phyloP scores from a whole-genome alignment of 495 filamentous ascomycete species.

The Elaphomyces granulatus region DNA sequence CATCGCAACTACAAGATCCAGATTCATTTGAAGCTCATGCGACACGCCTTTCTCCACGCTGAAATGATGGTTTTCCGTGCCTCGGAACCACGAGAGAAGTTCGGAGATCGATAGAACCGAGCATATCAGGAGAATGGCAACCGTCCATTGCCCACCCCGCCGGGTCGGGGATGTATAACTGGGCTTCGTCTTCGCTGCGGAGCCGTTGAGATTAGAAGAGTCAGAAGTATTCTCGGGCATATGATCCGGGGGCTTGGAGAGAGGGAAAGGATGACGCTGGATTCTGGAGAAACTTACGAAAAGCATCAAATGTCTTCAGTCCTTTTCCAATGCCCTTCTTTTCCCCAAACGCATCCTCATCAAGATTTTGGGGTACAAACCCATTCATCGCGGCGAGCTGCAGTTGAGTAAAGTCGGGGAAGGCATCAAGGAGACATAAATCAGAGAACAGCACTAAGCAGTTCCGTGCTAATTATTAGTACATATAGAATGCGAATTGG shows the following conservation, averaged over 20 bases:
- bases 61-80: slow-evolving; percentile 76
- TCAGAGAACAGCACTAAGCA: too few species aligned
- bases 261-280: background rate
- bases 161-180: slow-evolving; percentile 71
- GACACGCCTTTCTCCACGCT: slow-evolving; percentile 86
- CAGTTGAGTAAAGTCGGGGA: background rate
- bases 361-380: slow-evolving; percentile 53
- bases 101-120: slow-evolving; percentile 61
- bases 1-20: slow-evolving; percentile 91
- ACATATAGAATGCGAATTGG: too few species aligned
- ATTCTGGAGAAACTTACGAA: slow-evolving; percentile 49
- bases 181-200: slow-evolving; percentile 83
- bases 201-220: too few species aligned
- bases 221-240: slow-evolving; percentile 13
- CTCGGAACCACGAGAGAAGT: slow-evolving; percentile 65
- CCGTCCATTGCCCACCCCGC: slow-evolving; percentile 85
- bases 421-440: background rate
- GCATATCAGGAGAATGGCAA: slow-evolving; percentile 60
- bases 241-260: background rate
- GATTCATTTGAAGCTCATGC: slow-evolving; percentile 81
- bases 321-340: slow-evolving; percentile 43
- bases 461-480: too few species aligned
- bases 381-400: slow-evolving; percentile 44
- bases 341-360: slow-evolving; percentile 66
- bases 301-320: slow-evolving; percentile 88